phyloP scores from a whole-genome alignment of 2,329 filamentous ascomycete species.

The Cladosporium sp. region DNA sequence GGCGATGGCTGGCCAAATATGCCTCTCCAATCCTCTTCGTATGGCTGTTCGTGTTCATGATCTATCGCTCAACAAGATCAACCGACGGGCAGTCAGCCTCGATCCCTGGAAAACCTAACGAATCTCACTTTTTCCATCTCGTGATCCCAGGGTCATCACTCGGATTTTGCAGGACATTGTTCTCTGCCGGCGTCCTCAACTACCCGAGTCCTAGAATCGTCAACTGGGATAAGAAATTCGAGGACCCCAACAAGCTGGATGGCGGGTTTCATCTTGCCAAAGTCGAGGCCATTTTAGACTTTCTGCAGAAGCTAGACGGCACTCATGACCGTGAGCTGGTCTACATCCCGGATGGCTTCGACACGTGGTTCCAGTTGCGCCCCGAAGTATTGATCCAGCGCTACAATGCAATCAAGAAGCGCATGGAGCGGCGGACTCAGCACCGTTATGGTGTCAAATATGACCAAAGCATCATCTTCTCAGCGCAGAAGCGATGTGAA shows the following conservation, averaged over 20 bases:
- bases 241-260: not conserved
- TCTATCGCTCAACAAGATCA: not conserved
- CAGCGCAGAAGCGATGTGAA: conserved; percentile 49
- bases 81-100: not conserved
- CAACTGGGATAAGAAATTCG: conserved; percentile 19
- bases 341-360: conserved; percentile 57
- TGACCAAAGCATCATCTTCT: conserved; percentile 51
- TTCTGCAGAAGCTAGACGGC: conserved; percentile 13
- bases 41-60: not conserved
- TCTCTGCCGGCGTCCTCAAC: conserved; percentile 20
- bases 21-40: not conserved
- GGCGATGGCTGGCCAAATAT: not conserved
- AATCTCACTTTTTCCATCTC: not conserved
- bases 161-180: conserved; percentile 22
- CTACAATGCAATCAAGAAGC: conserved; percentile 34
- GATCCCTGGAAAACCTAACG: not conserved
- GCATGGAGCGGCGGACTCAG: conserved; percentile 35
- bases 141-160: not conserved
- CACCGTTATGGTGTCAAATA: conserved; percentile 30
- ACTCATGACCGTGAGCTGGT: conserved; percentile 47
- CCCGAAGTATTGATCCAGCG: conserved; percentile 51
- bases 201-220: conserved; percentile 22
- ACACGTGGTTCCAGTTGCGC: conserved; percentile 60
- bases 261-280: conserved; percentile 21
- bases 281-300: conserved; percentile 20